Base-by-base conservation (phyloP, 176 grass and related monocot genomes). In the Bromus sterilis region DNA sequence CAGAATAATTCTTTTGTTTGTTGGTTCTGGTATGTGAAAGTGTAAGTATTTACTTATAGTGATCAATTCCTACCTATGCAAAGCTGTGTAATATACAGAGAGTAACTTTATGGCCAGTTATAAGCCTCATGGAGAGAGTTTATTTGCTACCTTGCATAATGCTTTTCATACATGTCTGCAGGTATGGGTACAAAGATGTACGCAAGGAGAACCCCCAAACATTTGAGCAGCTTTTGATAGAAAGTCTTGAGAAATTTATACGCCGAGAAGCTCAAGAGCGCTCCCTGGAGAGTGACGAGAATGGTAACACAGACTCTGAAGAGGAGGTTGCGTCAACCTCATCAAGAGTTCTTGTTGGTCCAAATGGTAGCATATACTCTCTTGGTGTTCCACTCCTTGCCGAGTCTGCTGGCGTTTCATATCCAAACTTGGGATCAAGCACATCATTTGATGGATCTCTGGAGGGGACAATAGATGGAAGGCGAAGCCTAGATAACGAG, bases 111-210 rank as follows among this genome's bases (percentile, higher is more conserved):
- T 61, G 16, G 14, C 21, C 31, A 48, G 20, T 69, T 71, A 58
- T 76, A 25, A 32, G 37, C 78, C 57, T 28, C 20, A 34, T 87
- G 14, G 40, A 20, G 20, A 11, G 15, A 76, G 15, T 20, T 65
- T 53, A 74, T 65, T 61, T 69, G 44, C 58, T 75, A 2, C 15
- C 11, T 56, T 84, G 37, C 37, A 69, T 61, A 51, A 77, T 78
- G 56, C 34, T 82, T 43, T 53, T 37, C 33, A 63, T 85, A 56
- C 67, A 66, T 86, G 70, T 30, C 33, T 94, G 56, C 78, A 99
- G 96, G 84, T 99, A 99, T 16, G 96, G 93, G 15, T 95, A 99
- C 84, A 99, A 99, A 85, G 96, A 99, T 86, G 85, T 91, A 37
- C 92, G 91, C 77, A 95, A 99, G 80, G 96, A 99, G 63, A 81